Conservation (phyloP, 371 early-diverging fungal species). For the Mycotypha africana region DNA sequence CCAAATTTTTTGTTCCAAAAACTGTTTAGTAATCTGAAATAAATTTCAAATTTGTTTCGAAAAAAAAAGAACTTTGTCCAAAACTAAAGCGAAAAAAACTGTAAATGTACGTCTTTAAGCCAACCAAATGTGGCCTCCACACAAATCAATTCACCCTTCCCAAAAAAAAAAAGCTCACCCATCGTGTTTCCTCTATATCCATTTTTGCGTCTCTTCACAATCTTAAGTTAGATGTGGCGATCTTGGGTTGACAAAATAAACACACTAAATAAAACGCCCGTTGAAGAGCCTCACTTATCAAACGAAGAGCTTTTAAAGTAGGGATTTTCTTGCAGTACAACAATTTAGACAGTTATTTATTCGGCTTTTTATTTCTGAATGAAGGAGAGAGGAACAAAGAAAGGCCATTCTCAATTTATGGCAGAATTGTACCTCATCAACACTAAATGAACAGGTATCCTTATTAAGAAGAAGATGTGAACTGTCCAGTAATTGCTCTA, state of each 20-base stretch:
- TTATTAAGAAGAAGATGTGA: no score
- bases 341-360: not conserved
- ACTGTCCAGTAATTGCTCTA: not conserved
- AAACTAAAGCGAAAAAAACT: no score
- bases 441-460: constrained; percentile 22
- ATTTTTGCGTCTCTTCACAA: no score
- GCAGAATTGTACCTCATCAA: constrained; percentile 16
- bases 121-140: no score
- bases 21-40: no score
- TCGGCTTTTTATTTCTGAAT: not conserved
- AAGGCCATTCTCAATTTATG: constrained; percentile 18
- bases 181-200: no score
- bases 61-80: no score
- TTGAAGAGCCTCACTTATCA: constrained; percentile 10
- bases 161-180: no score
- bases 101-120: no score
- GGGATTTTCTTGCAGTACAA: not conserved
- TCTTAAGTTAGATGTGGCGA: constrained; percentile 45
- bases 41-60: no score
- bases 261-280: constrained; percentile 18
- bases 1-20: no score
- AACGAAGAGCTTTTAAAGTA: constrained; percentile 20
- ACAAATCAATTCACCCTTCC: no score
- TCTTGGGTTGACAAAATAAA: constrained; percentile 49
- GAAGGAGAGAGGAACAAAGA: constrained; percentile 25